Evolutionary conservation across 441 rosid genomes (phyloP).

Genomic region (Adansonia gregorii): DNA sequence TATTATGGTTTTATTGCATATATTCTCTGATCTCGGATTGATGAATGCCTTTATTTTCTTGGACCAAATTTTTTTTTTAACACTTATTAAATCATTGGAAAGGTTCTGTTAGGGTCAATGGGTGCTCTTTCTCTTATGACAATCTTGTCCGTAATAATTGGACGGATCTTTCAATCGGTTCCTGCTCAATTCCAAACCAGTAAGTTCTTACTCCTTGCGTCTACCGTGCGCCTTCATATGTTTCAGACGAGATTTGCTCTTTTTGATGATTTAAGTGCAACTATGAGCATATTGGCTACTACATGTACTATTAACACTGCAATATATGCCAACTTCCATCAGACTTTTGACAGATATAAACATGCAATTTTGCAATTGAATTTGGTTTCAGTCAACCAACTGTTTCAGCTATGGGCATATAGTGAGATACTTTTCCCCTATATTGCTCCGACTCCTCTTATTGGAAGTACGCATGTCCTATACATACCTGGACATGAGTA

Average conservation of each 20-base stretch:
- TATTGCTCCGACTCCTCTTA: too few relatives aligned
- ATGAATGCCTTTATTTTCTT: neutral
- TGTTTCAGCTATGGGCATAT: neutral
- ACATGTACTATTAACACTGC: neutral
- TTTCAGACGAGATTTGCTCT: slow-evolving; percentile 9
- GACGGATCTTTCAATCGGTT: slow-evolving; percentile 83
- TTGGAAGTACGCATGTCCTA: too few relatives aligned
- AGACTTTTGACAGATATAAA: slow-evolving; percentile 2
- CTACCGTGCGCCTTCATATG: slow-evolving; percentile 5
- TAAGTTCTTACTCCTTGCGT: slow-evolving; percentile 43
- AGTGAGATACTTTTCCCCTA: neutral
- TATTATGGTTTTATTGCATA: neutral
- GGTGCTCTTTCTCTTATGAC: slow-evolving; percentile 97
- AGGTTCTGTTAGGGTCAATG: slow-evolving; percentile 99
- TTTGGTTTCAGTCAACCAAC: neutral
- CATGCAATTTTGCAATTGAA: neutral
- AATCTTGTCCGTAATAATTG: slow-evolving; percentile 80
- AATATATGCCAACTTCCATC: neutral
- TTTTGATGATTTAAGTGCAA: neutral
- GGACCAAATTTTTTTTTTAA: slow-evolving; percentile 19
- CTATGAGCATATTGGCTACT: neutral
- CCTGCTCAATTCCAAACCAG: slow-evolving; percentile 97
- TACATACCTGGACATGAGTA: too few relatives aligned
- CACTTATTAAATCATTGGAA: slow-evolving; percentile 41
- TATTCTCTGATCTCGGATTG: slow-evolving; percentile 6